These are phyloP conservation scores for Xylariaceae sp. DNA, from an alignment of 2,329 filamentous ascomycete species.

Conservation along the genomic window DNA sequence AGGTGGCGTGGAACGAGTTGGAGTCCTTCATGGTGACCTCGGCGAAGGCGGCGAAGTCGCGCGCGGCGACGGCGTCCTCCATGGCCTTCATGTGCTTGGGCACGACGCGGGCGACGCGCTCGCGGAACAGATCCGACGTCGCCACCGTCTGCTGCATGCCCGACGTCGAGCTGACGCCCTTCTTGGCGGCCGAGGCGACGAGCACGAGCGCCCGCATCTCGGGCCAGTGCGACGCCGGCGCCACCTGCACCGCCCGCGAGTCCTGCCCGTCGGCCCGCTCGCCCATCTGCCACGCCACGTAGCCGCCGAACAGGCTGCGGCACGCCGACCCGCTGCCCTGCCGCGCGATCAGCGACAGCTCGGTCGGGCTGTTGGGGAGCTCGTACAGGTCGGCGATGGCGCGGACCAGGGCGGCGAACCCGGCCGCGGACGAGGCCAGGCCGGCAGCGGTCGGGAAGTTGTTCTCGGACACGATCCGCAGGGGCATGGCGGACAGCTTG, in stretches of 20 bases:
- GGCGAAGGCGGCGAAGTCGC: constrained; percentile 82
- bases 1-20: constrained; percentile 94
- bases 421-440: constrained; percentile 66
- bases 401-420: constrained; percentile 67
- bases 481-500: constrained; percentile 68
- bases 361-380: constrained; percentile 71
- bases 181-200: constrained; percentile 89
- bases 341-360: constrained; percentile 82
- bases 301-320: constrained; percentile 87
- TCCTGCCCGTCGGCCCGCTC: constrained; percentile 71
- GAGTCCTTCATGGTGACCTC: constrained; percentile 93
- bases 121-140: constrained; percentile 81
- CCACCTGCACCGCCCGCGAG: constrained; percentile 82
- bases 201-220: constrained; percentile 89
- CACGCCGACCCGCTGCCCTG: constrained; percentile 95
- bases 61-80: constrained; percentile 70
- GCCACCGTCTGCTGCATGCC: constrained; percentile 97
- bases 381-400: constrained; percentile 90
- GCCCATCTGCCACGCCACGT: constrained; percentile 91
- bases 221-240: constrained; percentile 86
- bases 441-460: constrained; percentile 98
- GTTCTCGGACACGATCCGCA: constrained; percentile 91
- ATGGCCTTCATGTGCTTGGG: constrained; percentile 78
- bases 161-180: constrained; percentile 84
- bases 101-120: constrained; percentile 70